phyloP scores from a whole-genome alignment of 208 protist species.

The Acanthamoeba royreba region DNA sequence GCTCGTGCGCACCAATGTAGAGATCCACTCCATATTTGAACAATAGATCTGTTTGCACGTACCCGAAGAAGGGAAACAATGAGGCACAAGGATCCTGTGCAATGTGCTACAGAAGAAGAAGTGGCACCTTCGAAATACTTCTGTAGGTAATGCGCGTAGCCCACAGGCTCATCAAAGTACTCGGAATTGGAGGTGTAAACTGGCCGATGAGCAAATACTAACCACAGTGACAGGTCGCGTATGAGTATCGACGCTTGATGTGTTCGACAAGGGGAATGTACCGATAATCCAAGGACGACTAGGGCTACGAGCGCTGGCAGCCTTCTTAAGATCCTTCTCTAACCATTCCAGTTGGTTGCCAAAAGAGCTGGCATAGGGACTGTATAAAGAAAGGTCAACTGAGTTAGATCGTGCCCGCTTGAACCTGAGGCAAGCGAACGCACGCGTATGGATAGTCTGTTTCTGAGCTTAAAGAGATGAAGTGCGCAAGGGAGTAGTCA shows the following conservation, averaged over 20 bases:
- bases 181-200: not conserved
- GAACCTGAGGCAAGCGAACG: not conserved
- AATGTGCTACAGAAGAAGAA: not conserved
- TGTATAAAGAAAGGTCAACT: not conserved
- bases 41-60: not conserved
- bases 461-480: conserved; percentile 32
- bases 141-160: not conserved
- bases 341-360: conserved; percentile 38
- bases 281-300: not conserved
- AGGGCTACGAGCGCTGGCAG: not conserved
- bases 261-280: not conserved
- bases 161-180: not conserved
- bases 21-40: conserved; percentile 41
- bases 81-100: not conserved
- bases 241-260: not conserved
- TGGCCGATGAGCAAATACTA: not conserved
- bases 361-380: not conserved
- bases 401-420: not conserved
- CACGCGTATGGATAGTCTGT: conserved; percentile 24
- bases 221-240: not conserved
- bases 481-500: conserved; percentile 29
- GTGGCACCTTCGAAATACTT: not conserved
- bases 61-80: not conserved
- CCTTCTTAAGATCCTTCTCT: not conserved
- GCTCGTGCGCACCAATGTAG: conserved; percentile 5